phyloP scores from a whole-genome alignment of 768 basidiomycete genomes.

The Calocera viscosa region DNA sequence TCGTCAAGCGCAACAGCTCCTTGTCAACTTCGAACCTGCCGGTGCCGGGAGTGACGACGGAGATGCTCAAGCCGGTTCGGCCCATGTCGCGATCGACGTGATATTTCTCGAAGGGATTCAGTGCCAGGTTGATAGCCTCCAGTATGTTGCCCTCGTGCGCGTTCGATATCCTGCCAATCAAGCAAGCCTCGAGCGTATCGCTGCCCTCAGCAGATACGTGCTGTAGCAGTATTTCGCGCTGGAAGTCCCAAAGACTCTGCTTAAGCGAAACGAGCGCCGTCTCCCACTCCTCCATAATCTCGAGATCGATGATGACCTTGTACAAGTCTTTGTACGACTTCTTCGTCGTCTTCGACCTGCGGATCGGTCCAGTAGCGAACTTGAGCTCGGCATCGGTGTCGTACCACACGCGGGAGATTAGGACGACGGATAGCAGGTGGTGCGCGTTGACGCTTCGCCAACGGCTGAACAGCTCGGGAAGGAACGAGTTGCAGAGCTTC shows the following conservation, averaged over 20 bases:
- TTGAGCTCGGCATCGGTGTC: slow-evolving; percentile 57
- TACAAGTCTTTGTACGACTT: slow-evolving; percentile 79
- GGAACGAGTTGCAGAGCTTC: slow-evolving; percentile 94
- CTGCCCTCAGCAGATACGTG: slow-evolving; percentile 61
- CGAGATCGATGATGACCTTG: slow-evolving; percentile 88
- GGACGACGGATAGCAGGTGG: slow-evolving; percentile 86
- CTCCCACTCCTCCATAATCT: slow-evolving; percentile 79
- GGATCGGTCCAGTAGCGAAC: slow-evolving; percentile 72
- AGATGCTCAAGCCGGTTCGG: slow-evolving; percentile 69
- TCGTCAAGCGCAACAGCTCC: slow-evolving; percentile 76
- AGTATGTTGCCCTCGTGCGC: slow-evolving; percentile 94
- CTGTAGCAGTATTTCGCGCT: slow-evolving; percentile 77
- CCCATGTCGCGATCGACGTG: slow-evolving; percentile 91
- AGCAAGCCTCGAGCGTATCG: slow-evolving; percentile 44
- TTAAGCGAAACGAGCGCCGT: slow-evolving; percentile 76
- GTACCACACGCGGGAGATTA: slow-evolving; percentile 86
- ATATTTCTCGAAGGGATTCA: slow-evolving; percentile 87
- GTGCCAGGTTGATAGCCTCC: slow-evolving; percentile 82
- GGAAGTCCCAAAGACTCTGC: slow-evolving; percentile 80
- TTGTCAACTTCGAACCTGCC: slow-evolving; percentile 90
- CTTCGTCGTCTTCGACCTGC: slow-evolving; percentile 55
- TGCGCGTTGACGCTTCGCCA: slow-evolving; percentile 80
- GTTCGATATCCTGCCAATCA: slow-evolving; percentile 66
- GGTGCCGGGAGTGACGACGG: slow-evolving; percentile 85
- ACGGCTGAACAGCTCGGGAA: slow-evolving; percentile 73